Base-by-base conservation (phyloP, 2,329 filamentous ascomycete genomes). In the Phyllosticta citrichinensis region DNA sequence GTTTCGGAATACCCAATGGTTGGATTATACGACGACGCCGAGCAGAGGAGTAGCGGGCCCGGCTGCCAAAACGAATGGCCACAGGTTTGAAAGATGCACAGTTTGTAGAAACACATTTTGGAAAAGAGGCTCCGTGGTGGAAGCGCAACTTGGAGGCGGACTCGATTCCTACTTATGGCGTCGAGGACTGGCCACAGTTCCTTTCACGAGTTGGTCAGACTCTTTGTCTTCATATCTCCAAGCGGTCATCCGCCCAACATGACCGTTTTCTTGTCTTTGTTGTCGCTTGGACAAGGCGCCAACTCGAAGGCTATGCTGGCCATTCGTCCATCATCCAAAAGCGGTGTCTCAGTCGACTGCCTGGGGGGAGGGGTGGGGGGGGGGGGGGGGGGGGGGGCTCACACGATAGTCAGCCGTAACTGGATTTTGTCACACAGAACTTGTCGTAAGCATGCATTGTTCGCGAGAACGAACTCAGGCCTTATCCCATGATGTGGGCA, bases 31-130 rank as follows among this genome's bases (percentile, higher is more conserved):
- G 66, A 66, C 17, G 68, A 67, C 57, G 68, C 60, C 30, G 66
- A 67, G 64, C 76, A 78, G 59, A 66, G 68, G 35, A 70, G 65
- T 33, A 76, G 62, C 4, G 74, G 74, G 14, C 61, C 65, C 0
- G 66, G 62, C 40, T 71, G 69, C 61, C 71, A 70, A 12, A 66
- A 67, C 17, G 72, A 71, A 65, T 79, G 76, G 20, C 76, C 76
- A 67, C 76, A 78, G 33, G 68, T 70, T 8, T 71, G 62, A 66
- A 75, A 78, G 62, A 78, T 73, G 66, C 69, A 72, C 33, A 75
- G 70, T 50, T 68, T 71, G 65, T 78, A 74, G 64, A 74, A 76
- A 68, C 76, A 78, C 76, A 78, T 79, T 47, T 19, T 47, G 40
- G 6, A 47, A 30, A 53, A 53, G 52, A 25, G 52, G 40, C 6